Evolutionary conservation across 345 rosid genomes (phyloP).

Genomic region (Pistacia atlantica): DNA sequence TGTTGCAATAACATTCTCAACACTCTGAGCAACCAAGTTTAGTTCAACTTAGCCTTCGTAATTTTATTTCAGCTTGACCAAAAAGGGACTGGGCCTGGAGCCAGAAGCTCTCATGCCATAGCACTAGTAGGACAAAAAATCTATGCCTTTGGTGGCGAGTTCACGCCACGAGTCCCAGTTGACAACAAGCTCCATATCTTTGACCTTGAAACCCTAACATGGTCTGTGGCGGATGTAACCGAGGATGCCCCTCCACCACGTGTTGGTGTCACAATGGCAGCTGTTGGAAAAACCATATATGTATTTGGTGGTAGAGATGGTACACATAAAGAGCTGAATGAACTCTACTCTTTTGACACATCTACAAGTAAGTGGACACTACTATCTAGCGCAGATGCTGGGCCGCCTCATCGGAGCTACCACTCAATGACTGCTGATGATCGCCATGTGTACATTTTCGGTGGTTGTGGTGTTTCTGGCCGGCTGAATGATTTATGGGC

Average conservation of each 20-base stretch:
- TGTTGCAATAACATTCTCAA: no score
- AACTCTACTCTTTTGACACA: constrained; percentile 75
- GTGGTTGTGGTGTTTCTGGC: constrained; percentile 80
- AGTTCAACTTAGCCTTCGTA: no score
- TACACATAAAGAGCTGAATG: constrained; percentile 76
- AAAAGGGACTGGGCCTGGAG: constrained; percentile 79
- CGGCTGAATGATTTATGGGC: constrained; percentile 91
- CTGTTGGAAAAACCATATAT: constrained; percentile 55
- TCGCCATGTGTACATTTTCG: constrained; percentile 64
- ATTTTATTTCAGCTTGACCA: constrained; percentile 60
- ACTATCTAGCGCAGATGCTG: constrained; percentile 51
- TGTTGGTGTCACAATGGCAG: constrained; percentile 86
- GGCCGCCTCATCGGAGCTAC: constrained; percentile 82
- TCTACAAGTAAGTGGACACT: constrained; percentile 58
- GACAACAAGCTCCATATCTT: constrained; percentile 78
- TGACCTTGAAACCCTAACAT: constrained; percentile 57
- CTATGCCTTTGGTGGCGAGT: constrained; percentile 86
- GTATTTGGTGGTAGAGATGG: constrained; percentile 84
- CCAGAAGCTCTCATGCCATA: constrained; percentile 91
- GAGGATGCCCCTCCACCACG: constrained; percentile 87
- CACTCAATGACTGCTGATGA: constrained; percentile 66
- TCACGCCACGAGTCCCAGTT: constrained; percentile 80
- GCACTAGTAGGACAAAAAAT: constrained; percentile 62
- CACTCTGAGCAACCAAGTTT: no score
- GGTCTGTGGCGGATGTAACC: constrained; percentile 62